phyloP scores from a whole-genome alignment of 2,329 filamentous ascomycete genomes.

The Fusarium denticulatum region DNA sequence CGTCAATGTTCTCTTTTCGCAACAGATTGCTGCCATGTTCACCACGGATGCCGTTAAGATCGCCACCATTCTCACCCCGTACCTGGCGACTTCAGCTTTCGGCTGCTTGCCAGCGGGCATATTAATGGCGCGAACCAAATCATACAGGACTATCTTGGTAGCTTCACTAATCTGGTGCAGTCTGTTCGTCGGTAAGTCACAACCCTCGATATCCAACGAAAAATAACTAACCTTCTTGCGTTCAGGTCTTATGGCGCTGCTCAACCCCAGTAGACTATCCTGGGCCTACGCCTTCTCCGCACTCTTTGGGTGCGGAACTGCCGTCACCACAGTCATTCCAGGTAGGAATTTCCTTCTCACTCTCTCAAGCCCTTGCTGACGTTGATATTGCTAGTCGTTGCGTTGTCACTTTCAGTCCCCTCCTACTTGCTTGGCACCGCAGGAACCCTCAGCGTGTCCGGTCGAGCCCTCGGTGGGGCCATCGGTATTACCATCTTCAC shows the following conservation, averaged over 20 bases:
- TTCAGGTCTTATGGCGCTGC: not conserved
- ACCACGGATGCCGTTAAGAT: not conserved
- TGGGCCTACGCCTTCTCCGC: not conserved
- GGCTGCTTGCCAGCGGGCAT: not conserved
- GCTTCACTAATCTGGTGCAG: not conserved
- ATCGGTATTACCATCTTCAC: not conserved
- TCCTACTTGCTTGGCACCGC: not conserved
- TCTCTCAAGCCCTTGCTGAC: not conserved
- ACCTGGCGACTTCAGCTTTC: not conserved
- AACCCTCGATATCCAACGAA: accelerated
- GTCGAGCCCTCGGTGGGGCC: not conserved
- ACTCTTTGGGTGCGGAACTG: not conserved
- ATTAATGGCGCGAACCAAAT: not conserved
- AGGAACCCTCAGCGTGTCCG: not conserved
- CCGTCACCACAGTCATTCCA: not conserved
- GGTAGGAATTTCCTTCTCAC: not conserved
- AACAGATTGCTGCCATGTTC: not conserved
- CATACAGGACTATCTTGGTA: not conserved
- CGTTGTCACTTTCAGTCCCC: not conserved
- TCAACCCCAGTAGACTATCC: not conserved
- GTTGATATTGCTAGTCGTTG: accelerated
- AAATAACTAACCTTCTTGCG: too few relatives aligned
- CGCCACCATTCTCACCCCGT: not conserved
- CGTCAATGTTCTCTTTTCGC: not conserved
- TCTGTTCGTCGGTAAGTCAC: not conserved